Evolutionary conservation across 2,329 filamentous ascomycete species (phyloP), one percentile per base, ranked within the genome.

Genomic region (Metarhizium sp.): DNA sequence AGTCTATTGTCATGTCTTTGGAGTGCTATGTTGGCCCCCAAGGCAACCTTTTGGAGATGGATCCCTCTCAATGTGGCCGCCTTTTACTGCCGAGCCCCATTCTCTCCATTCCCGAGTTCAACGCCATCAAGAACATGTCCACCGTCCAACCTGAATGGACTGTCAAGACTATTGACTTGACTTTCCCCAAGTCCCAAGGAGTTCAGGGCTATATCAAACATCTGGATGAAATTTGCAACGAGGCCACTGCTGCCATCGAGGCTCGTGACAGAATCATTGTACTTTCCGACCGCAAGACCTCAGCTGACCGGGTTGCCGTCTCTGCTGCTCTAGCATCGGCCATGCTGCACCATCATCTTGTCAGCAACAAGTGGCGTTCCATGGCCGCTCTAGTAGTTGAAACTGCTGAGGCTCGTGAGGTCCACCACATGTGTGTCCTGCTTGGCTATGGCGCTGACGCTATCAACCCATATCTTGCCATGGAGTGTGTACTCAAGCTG

Each of bases 401-500:
- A 77, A 96, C 92, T 60, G 92, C 88, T 49, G 92, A 97, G 71
- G 92, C 92, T 64, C 90, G 92, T 74, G 92, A 97, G 73, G 92
- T 97, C 7, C 92, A 97, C 72, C 92, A 97, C 75, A 95, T 96
- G 90, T 96, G 90, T 75, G 92, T 97, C n/a, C 81, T 96, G 47
- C 82, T 97, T 58, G 92, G 92, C 54, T 97, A 97, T 66, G 92
- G 92, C 75, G 91, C 88, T 55, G 92, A 97, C 74, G 92, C 87
- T 51, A 85, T 97, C 69, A 95, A 94, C 77, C 92, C 92, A 20
- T 96, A 96, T 72, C 85, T 96, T 51, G 88, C 92, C 16, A 89
- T 96, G 77, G 92, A 97, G 76, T 96, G 92, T 68, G 95, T 97
- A 64, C 76, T 96, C 63, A 97, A 96, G 85, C 87, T 97, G 73